Conservation (phyloP, 768 basidiomycete species). For the Termitomyces sp. region DNA sequence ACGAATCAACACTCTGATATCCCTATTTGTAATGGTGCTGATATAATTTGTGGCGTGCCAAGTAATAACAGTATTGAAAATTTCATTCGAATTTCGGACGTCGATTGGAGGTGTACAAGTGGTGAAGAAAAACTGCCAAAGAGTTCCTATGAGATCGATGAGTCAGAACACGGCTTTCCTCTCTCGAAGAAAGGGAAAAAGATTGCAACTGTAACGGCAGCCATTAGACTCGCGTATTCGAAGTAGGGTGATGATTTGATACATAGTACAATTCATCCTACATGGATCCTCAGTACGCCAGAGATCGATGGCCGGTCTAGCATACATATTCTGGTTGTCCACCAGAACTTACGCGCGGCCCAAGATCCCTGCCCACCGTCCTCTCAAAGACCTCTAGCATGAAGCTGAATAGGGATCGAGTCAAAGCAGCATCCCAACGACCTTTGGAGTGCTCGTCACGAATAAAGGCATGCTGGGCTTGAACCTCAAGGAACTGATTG, state of each 20-base stretch:
- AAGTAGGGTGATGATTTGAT: not conserved
- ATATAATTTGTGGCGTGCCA: not conserved
- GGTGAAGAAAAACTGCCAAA: not conserved
- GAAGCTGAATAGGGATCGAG: conserved; percentile 72
- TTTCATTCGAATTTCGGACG: not conserved
- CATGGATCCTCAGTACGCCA: not conserved
- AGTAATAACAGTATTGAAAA: not conserved
- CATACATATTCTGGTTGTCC: conserved; percentile 79
- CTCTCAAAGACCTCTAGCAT: conserved; percentile 96
- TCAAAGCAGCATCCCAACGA: conserved; percentile 93
- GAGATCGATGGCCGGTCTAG: conserved; percentile 27
- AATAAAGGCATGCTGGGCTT: conserved; percentile 96
- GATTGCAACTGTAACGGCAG: not conserved
- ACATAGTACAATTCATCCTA: not conserved
- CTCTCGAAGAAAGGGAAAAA: not conserved
- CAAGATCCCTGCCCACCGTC: conserved; percentile 83
- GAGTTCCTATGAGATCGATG: not conserved
- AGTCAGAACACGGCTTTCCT: not conserved
- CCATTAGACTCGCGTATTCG: not conserved
- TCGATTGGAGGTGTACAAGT: not conserved
- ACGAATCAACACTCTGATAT: not conserved
- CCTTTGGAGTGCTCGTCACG: conserved; percentile 91
- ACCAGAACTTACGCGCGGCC: conserved; percentile 50
- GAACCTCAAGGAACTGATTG: conserved; percentile 85
- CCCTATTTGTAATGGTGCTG: not conserved